Evolutionary conservation across 2,329 filamentous ascomycete species (phyloP).

Genomic region (Proliferodiscus dingleyae): DNA sequence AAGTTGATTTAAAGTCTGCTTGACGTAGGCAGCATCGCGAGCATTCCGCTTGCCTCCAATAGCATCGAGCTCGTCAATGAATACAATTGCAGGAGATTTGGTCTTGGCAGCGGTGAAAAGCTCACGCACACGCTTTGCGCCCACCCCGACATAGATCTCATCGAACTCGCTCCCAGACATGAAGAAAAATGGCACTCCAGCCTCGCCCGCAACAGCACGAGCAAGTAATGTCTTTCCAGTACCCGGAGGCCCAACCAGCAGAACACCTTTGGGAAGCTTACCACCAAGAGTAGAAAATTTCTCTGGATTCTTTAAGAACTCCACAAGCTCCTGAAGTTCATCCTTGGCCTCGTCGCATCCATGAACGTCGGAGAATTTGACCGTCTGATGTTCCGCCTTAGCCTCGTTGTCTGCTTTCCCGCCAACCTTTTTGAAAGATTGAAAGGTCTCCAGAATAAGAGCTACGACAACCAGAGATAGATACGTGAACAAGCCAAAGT

Average conservation of each 20-base stretch:
- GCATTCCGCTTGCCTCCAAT: slow-evolving; percentile 93
- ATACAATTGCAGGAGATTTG: slow-evolving; percentile 90
- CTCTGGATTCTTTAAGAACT: slow-evolving; percentile 90
- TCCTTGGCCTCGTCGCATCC: slow-evolving; percentile 98
- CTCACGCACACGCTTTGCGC: slow-evolving; percentile 91
- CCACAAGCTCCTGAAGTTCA: slow-evolving; percentile 92
- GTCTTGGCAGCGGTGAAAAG: slow-evolving; percentile 77
- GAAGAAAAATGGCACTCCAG: slow-evolving; percentile 98
- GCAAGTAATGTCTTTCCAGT: slow-evolving; percentile 96
- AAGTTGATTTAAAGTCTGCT: slow-evolving; percentile 95
- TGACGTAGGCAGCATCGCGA: slow-evolving; percentile 88
- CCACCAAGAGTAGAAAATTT: slow-evolving; percentile 91
- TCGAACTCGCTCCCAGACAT: slow-evolving; percentile 99
- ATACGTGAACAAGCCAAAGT: slow-evolving; percentile 75
- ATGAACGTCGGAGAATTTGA: slow-evolving; percentile 88
- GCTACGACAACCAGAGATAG: slow-evolving; percentile 74
- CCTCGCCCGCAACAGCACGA: slow-evolving; percentile 91
- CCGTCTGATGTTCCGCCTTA: slow-evolving; percentile 87
- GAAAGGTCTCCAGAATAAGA: slow-evolving; percentile 76
- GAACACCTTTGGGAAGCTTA: slow-evolving; percentile 93
- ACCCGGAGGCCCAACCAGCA: slow-evolving; percentile 91
- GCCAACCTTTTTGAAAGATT: slow-evolving; percentile 72
- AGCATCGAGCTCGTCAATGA: slow-evolving; percentile 91
- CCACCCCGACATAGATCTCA: slow-evolving; percentile 95
- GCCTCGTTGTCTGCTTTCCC: slow-evolving; percentile 72